Evolutionary conservation across 176 grass and related monocot genomes (phyloP), one percentile per base, ranked within the genome.

Genomic region (Dactylis glomerata): DNA sequence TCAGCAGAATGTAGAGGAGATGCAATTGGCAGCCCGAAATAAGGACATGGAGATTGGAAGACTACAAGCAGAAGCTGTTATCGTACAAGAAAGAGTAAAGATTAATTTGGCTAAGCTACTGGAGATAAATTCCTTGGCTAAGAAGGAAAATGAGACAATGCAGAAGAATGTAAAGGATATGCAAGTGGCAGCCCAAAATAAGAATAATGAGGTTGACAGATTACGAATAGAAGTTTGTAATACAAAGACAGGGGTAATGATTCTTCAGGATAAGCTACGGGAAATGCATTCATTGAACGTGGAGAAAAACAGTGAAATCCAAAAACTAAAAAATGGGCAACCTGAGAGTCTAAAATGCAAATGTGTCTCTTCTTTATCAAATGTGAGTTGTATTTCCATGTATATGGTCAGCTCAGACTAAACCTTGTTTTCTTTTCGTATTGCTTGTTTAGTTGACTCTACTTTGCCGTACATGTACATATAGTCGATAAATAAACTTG

Each of bases 81-180:
- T 5, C 6, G 24, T 59, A 27, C n/a, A 27, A 59, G 56, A 27
- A 59, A 59, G 11, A 59, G 23, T 59, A 59, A 27, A 27, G 3
- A 13, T 27, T 13, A 13, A 13, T 27, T 1, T 59, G 23, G 23
- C 1, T 59, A 87, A 55, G 83, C 90, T 86, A 81, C 45, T 86
- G 56, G 56, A 59, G 20, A 3, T 11, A 27, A 27, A 27, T 59
- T 59, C 56, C 56, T 27, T 59, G 56, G 11, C 1, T 13, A 27
- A 59, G 68, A 90, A 70, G 75, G 75, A 46, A 82, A 81, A 42
- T 27, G 8, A 84, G 61, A 86, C 89, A 66, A 63, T 86, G 33
- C 71, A 75, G 44, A 22, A 72, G 54, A 50, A 61, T 77, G 28
- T 91, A 65, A 57, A 73, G 23, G 52, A 75, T 26, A 55, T 89